Base-by-base conservation (phyloP, 2,329 filamentous ascomycete species). In the Gliomastix tumulicola region DNA sequence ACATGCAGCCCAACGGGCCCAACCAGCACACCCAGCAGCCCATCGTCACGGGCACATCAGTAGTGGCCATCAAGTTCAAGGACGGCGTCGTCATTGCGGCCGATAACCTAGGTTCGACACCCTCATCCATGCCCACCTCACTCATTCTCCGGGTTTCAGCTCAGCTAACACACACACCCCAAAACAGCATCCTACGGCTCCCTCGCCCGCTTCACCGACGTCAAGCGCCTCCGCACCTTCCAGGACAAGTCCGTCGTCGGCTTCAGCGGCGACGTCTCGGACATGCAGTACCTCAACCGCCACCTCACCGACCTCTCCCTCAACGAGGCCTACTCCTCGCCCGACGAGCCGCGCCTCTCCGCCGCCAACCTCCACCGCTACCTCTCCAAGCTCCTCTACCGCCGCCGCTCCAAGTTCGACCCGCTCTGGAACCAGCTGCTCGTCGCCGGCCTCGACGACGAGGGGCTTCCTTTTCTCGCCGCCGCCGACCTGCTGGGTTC, bases 281-380 rank as follows among this genome's bases (percentile, higher is more conserved):
- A 98, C 71, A 97, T 98, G 92, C 92, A 98, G 71, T 94, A 94
- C 71, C 80, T 98, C 49, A 85, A 95, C 76, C 82, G 92, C 50
- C 79, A 95, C 55, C 82, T 98, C 50, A 82, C 76, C 55, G 84
- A 86, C 44, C 83, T 97, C 51, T 80, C 85, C 59, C 88, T 94
- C 62, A 76, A 84, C 60, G 89, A 97, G 71, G 84, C 88, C 57
- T 97, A 98, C 71, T 74, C 62, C 47, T 57, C 59, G 30, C 22
- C 33, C 22, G 41, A 45, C 30, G 51, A 55, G 42, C 49, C 56
- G 18, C 65, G 68, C 49, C 82, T 98, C 53, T 88, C 84, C 60
- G 92, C 92, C 39, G 84, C 86, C 62, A 96, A 96, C 67, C 79
- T 98, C 47, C 90, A 97, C 75, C 94, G 85, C 61, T 98, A 97